Percentiles rank a stretch among this genome's conserved stretches.
These are phyloP conservation scores for Bauhinia variegata DNA, from an alignment of 306 rosid species.

Conservation along the genomic window DNA sequence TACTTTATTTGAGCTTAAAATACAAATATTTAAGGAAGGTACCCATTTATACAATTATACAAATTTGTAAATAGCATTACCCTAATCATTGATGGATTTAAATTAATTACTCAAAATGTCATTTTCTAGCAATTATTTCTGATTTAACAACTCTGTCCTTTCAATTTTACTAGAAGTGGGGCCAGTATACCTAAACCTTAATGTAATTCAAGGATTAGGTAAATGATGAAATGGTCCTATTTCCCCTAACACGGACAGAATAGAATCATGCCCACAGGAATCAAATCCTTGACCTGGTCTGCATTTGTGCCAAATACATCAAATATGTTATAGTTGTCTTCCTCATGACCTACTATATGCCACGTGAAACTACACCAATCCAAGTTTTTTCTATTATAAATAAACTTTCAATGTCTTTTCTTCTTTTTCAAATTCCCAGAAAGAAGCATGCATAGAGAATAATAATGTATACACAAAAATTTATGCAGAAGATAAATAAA, in stretches of 20 bases:
- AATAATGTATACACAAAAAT: too few relatives aligned
- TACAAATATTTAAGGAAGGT: too few relatives aligned
- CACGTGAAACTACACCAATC: slow-evolving; percentile 24
- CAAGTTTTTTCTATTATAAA: background rate
- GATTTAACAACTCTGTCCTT: slow-evolving; percentile 35
- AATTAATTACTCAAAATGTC: slow-evolving; percentile 21
- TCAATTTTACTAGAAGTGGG: slow-evolving; percentile 11
- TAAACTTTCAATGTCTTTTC: background rate
- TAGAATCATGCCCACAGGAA: slow-evolving; percentile 27
- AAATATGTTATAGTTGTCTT: slow-evolving; percentile 29
- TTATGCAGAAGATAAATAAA: too few relatives aligned
- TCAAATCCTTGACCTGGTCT: slow-evolving; percentile 61
- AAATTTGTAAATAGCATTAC: too few relatives aligned
- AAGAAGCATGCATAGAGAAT: too few relatives aligned
- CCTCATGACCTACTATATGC: background rate
- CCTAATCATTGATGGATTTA: too few relatives aligned
- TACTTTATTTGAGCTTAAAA: too few relatives aligned
- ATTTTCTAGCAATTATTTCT: slow-evolving; percentile 6
- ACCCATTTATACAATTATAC: too few relatives aligned
- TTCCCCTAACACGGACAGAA: slow-evolving; percentile 41
- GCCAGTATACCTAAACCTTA: slow-evolving; percentile 58
- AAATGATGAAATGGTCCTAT: background rate
- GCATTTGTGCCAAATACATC: slow-evolving; percentile 33
- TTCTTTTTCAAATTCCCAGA: background rate
- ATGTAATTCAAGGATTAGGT: slow-evolving; percentile 49